Evolutionary conservation across 208 protist species (phyloP).

Genomic region (Angomonas desouzai): DNA sequence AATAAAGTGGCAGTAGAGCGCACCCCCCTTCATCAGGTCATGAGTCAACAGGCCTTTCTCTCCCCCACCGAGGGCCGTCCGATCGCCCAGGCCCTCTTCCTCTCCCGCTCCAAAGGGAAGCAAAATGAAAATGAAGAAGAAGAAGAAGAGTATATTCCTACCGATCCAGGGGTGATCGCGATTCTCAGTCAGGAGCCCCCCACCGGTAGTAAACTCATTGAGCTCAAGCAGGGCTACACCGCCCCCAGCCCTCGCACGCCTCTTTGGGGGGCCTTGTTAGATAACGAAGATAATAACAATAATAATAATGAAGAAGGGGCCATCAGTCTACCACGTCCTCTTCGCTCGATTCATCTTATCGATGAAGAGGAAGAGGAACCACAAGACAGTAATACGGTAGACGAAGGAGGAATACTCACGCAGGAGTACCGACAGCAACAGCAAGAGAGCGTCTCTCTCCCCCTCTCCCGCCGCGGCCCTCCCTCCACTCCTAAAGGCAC

Average conservation of each 20-base stretch:
- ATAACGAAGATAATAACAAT: slow-evolving; percentile 2
- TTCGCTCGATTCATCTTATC: neutral
- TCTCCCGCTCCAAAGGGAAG: neutral
- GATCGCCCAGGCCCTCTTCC: slow-evolving; percentile 5
- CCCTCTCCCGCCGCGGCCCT: neutral
- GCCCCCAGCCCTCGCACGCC: slow-evolving; percentile 56
- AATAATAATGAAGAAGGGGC: slow-evolving; percentile 12
- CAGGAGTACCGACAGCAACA: slow-evolving; percentile 7
- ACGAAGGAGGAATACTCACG: neutral
- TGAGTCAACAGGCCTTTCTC: neutral
- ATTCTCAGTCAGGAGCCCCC: slow-evolving; percentile 10
- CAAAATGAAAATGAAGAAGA: neutral
- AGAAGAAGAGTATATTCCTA: neutral
- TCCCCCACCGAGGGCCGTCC: neutral
- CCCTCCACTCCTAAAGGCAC: slow-evolving; percentile 12
- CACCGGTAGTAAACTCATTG: neutral
- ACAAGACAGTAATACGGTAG: neutral
- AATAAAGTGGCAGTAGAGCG: too few relatives aligned
- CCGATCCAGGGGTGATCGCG: neutral
- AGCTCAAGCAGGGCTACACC: slow-evolving; percentile 21
- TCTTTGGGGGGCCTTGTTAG: slow-evolving; percentile 45
- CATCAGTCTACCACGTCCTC: neutral
- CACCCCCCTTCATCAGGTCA: neutral
- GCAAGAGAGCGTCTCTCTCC: neutral
- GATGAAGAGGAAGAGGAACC: slow-evolving; percentile 6